These are phyloP conservation scores for Eutrema heterophyllum DNA, from an alignment of 345 rosid species.

Conservation along the genomic window DNA sequence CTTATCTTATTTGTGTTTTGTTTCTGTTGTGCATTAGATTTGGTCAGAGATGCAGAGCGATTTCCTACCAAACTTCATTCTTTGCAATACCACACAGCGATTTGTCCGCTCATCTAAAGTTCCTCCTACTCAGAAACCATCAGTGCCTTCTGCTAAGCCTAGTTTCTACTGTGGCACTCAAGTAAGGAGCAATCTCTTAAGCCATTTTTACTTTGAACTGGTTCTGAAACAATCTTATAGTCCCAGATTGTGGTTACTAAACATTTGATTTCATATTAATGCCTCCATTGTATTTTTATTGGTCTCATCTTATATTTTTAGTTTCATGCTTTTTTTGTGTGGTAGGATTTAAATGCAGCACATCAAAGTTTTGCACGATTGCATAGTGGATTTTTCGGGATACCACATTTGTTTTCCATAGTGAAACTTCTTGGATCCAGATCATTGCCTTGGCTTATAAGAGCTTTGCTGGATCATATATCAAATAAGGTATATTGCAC, in stretches of 20 bases:
- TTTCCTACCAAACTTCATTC: conserved; percentile 94
- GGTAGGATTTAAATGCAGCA: conserved; percentile 90
- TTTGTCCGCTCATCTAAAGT: conserved; percentile 81
- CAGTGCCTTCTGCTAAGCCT: conserved; percentile 87
- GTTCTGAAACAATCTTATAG: conserved; percentile 2
- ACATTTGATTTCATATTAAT: neutral
- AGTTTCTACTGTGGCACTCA: conserved; percentile 92
- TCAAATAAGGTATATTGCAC: conserved; percentile 68
- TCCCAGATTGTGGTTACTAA: neutral
- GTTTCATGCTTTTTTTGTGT: conserved; percentile 1
- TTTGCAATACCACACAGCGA: conserved; percentile 96
- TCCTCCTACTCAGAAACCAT: conserved; percentile 86
- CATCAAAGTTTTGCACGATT: conserved; percentile 95
- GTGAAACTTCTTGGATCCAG: conserved; percentile 91
- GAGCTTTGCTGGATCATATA: conserved; percentile 93
- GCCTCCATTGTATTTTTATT: neutral
- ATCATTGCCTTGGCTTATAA: conserved; percentile 96
- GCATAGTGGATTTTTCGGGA: conserved; percentile 90
- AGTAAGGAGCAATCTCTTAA: conserved; percentile 43
- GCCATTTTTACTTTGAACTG: neutral
- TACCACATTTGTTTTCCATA: conserved; percentile 78
- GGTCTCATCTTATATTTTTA: neutral
- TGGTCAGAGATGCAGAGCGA: conserved; percentile 99
- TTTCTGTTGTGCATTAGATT: conserved; percentile 45
- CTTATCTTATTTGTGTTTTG: neutral